Percentiles rank a stretch among this genome's conserved stretches.
These are phyloP conservation scores for Eimeria necatrix DNA, from an alignment of 169 alveolate genomes.

Conservation along the genomic window DNA sequence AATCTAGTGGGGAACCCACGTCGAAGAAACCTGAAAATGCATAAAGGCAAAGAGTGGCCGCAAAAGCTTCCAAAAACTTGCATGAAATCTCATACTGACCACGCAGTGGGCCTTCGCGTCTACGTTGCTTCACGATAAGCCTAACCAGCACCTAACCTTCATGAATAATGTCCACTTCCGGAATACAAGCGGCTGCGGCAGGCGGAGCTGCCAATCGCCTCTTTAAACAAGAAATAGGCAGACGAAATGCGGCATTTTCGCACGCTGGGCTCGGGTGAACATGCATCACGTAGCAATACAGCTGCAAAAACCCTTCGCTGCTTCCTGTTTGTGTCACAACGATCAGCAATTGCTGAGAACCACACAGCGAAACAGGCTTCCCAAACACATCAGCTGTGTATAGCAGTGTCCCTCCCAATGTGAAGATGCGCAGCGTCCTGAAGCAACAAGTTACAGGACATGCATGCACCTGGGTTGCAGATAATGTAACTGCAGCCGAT, in stretches of 20 bases:
- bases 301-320: slow-evolving; percentile 61
- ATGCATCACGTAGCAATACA: slow-evolving; percentile 55
- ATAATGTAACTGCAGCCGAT: not conserved
- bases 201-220: slow-evolving; percentile 69
- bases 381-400: slow-evolving; percentile 70
- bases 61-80: not conserved
- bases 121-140: not conserved
- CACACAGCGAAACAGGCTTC: slow-evolving; percentile 52
- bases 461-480: not conserved
- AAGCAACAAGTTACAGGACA: not conserved
- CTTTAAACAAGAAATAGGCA: slow-evolving; percentile 46
- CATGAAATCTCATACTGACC: not conserved
- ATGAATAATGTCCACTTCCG: slow-evolving; percentile 58
- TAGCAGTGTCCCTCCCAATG: slow-evolving; percentile 52
- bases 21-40: slow-evolving; percentile 54
- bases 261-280: slow-evolving; percentile 40
- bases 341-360: slow-evolving; percentile 50
- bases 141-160: not conserved
- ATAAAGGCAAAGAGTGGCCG: not conserved
- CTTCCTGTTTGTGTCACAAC: slow-evolving; percentile 51
- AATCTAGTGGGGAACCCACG: slow-evolving; percentile 68
- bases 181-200: slow-evolving; percentile 50
- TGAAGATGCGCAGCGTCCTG: slow-evolving; percentile 63
- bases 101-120: not conserved
- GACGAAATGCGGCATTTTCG: slow-evolving; percentile 3